Evolutionary conservation across 805 yeast species (phyloP), one percentile per base, ranked within the genome.

Genomic region (Sporopachydermia lactativora): DNA sequence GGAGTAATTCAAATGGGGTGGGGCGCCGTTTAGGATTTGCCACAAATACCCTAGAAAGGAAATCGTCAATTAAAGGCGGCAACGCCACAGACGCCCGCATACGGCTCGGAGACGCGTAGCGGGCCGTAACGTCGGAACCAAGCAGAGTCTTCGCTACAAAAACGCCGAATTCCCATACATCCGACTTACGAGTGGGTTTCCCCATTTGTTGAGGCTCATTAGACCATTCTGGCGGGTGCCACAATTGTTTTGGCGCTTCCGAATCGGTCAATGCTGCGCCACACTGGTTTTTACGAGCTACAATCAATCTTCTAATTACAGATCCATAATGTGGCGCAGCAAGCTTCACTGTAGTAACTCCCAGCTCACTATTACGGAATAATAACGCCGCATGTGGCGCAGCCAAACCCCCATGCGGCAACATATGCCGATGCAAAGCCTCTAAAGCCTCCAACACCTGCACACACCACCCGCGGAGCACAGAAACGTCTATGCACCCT

Each of bases 161-260:
- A 0, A 83, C 83, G 4, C 96, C 98, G 34, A 86, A 60, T 52
- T 82, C 82, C 97, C 97, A 92, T 5, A 92, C 80, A 61, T 92
- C 98, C 0, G 96, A 77, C 55, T 85, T 82, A 31, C 86, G 64
- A 43, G 79, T 79, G 11, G 81, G 78, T 42, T 68, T 72, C n/a
- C n/a, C n/a, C n/a, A n/a, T n/a, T 24, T 24, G 31, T n/a, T 24
- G 31, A 28, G 58, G 51, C 6, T 48, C 38, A 6, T 42, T 47
- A 18, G 35, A 36, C n/a, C 77, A 47, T 54, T 88, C 96, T 0
- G 97, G 96, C 0, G 96, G 94, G 8, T 57, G 61, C 96, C 96
- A 88, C 0, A 48, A 40, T 24, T 51, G 18, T 52, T 50, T 1
- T 59, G 31, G 65, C 13, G 8, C 31, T n/a, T 8, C n/a, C 31